Evolutionary conservation across 2,329 filamentous ascomycete genomes (phyloP).

Genomic region (Conoideocrella luteorostrata): DNA sequence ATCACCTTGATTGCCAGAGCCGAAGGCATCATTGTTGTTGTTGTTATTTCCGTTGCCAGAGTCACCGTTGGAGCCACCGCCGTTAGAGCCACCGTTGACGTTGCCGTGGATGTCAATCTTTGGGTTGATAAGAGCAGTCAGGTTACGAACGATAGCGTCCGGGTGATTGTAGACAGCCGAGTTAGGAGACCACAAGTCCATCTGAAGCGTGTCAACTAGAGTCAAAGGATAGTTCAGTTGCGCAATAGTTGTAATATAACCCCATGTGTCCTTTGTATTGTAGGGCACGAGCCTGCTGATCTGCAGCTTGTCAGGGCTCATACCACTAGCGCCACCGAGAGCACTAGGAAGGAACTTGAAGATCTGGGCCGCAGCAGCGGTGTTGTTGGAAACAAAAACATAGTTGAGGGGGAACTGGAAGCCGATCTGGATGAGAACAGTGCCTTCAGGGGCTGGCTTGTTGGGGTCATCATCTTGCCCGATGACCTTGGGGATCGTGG

Average conservation of each 20-base stretch:
- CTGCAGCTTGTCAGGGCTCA: slow-evolving; percentile 49
- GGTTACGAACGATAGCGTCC: slow-evolving; percentile 56
- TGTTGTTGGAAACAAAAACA: slow-evolving; percentile 66
- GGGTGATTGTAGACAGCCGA: slow-evolving; percentile 70
- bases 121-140: slow-evolving; percentile 79
- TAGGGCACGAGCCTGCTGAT: slow-evolving; percentile 71
- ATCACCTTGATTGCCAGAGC: slow-evolving; percentile 35
- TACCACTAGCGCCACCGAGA: slow-evolving; percentile 56
- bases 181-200: slow-evolving; percentile 64
- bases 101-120: slow-evolving; percentile 48
- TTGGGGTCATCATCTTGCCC: slow-evolving; percentile 58
- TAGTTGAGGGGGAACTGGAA: slow-evolving; percentile 81
- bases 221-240: slow-evolving; percentile 64
- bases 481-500: slow-evolving; percentile 67
- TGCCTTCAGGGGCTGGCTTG: slow-evolving; percentile 50
- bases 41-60: slow-evolving; percentile 27
- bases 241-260: slow-evolving; percentile 74
- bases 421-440: slow-evolving; percentile 72
- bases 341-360: slow-evolving; percentile 71
- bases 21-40: slow-evolving; percentile 35
- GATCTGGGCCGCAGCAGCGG: slow-evolving; percentile 74
- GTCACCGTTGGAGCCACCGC: slow-evolving; percentile 21
- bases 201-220: slow-evolving; percentile 59
- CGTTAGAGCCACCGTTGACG: slow-evolving; percentile 31
- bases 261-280: slow-evolving; percentile 61